Evolutionary conservation across 495 filamentous ascomycete genomes (phyloP), one percentile per base, ranked within the genome.

Genomic region (Penicillium samsonianum): DNA sequence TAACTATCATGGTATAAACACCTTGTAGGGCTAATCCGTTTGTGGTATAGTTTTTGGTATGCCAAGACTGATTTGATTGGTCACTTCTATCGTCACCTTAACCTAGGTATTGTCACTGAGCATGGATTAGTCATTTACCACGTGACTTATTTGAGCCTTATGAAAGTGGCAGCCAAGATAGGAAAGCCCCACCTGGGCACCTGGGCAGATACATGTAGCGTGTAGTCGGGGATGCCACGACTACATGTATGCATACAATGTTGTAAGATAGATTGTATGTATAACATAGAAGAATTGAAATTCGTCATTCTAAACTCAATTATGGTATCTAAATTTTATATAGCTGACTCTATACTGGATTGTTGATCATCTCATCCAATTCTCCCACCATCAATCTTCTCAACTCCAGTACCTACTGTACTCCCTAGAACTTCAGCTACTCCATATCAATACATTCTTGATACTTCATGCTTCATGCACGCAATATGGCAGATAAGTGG

Each of bases 401-500:
- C 6, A 38, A n/a, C 6, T 8, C 14, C 5, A 38, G 16, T 16
- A 31, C 30, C 22, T 28, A 25, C 12, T 10, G 9, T 4, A 16
- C 12, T n/a, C 10, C 22, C 12, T 46, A 23, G 14, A n/a, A 6
- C 16, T 8, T 37, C 35, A 37, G 14, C 31, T 31, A 16, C 33
- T 42, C 44, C 25, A 4, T 8, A 33, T 25, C 49, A 43, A 44
- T 54, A 54, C 52, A 54, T 54, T 54, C 28, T 25, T 54, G 28
- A 54, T 30, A 35, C 50, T 41, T 51, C 30, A 47, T 6, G 26
- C 45, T 48, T 20, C 12, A 20, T 52, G 49, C 49, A 52, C 40
- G 49, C 4, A 38, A 52, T 52, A 40, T 41, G 35, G 30, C 51
- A 60, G 35, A 28, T 20, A 43, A 49, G 59, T 50, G 56, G 40